These are phyloP conservation scores for Neurospora tetrasperma DNA, from an alignment of 495 filamentous ascomycete species.

Conservation along the genomic window DNA sequence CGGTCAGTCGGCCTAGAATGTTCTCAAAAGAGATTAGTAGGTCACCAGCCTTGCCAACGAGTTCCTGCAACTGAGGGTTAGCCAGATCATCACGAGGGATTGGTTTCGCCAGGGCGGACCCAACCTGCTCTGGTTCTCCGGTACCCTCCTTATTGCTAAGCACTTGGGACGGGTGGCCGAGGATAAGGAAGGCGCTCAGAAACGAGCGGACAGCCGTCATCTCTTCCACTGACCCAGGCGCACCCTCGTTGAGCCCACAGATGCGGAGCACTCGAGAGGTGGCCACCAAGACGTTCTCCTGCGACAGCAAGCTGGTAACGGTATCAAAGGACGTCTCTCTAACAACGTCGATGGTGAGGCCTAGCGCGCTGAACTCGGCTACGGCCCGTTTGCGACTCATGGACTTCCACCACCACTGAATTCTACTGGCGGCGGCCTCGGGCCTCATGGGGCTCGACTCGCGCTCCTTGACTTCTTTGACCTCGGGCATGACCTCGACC, in stretches of 20 bases:
- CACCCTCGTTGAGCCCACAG: slow-evolving; percentile 64
- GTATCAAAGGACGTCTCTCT: slow-evolving; percentile 71
- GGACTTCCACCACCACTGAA: slow-evolving; percentile 72
- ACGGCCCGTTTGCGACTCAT: slow-evolving; percentile 49
- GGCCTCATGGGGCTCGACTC: slow-evolving; percentile 46
- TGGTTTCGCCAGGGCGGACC: slow-evolving; percentile 31
- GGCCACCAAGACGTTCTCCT: slow-evolving; percentile 57
- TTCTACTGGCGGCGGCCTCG: slow-evolving; percentile 57
- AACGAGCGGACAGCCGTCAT: slow-evolving; percentile 81
- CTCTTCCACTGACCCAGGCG: slow-evolving; percentile 56
- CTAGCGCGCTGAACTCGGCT: slow-evolving; percentile 55
- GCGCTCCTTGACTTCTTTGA: slow-evolving; percentile 38
- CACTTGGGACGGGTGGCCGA: slow-evolving; percentile 86
- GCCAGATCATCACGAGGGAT: slow-evolving; percentile 41
- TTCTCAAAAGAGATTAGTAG: slow-evolving; percentile 76
- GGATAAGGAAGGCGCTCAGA: slow-evolving; percentile 82
- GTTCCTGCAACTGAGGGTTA: slow-evolving; percentile 56
- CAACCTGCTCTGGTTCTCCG: slow-evolving; percentile 60
- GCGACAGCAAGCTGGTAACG: slow-evolving; percentile 64
- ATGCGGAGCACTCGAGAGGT: slow-evolving; percentile 66
- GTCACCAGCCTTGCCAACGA: slow-evolving; percentile 80
- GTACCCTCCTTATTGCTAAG: slow-evolving; percentile 72
- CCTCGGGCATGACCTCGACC: slow-evolving; percentile 41
- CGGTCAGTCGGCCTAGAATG: slow-evolving; percentile 48
- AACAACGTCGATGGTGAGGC: slow-evolving; percentile 64